A percentile compares a stretch with the other conserved stretches of the same genome.
Evolutionary conservation across 805 yeast species (phyloP).

Genomic region (Candida sphagnicola): DNA sequence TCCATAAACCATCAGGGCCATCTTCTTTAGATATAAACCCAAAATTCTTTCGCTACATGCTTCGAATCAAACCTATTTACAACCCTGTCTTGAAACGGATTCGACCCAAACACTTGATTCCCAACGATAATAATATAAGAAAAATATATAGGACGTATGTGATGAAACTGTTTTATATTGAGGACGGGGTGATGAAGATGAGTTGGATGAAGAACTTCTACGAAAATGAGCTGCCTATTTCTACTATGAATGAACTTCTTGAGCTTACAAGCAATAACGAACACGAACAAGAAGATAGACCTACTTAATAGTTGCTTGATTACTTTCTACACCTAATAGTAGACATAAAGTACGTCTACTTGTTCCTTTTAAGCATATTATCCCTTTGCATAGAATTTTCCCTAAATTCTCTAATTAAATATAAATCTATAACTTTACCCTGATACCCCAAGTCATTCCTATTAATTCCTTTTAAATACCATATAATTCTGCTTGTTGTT

Average conservation of each 20-base stretch:
- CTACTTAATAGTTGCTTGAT: no score
- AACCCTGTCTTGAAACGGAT: not conserved
- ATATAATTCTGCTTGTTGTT: conserved; percentile 34
- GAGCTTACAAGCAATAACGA: no score
- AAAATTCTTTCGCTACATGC: conserved; percentile 24
- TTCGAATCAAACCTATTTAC: conserved; percentile 15
- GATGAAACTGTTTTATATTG: conserved; percentile 26
- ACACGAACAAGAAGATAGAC: no score
- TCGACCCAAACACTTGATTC: conserved; percentile 21
- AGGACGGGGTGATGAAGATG: conserved; percentile 13
- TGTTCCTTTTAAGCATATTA: no score
- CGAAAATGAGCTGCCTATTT: conserved; percentile 10
- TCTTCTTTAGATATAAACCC: conserved; percentile 13
- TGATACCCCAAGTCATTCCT: not conserved
- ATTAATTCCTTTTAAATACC: conserved; percentile 18
- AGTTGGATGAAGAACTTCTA: conserved; percentile 25
- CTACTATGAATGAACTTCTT: not conserved
- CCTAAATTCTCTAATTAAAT: no score
- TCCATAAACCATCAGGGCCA: conserved; percentile 6
- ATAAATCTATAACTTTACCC: not conserved
- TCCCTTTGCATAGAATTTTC: no score
- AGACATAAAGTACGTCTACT: no score
- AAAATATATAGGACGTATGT: conserved; percentile 24
- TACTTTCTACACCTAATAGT: no score
- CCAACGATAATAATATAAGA: conserved; percentile 26